Percentiles rank a stretch among this genome's conserved stretches.
phyloP scores from a whole-genome alignment of 495 filamentous ascomycete species.

The Aspergillus ostianus region DNA sequence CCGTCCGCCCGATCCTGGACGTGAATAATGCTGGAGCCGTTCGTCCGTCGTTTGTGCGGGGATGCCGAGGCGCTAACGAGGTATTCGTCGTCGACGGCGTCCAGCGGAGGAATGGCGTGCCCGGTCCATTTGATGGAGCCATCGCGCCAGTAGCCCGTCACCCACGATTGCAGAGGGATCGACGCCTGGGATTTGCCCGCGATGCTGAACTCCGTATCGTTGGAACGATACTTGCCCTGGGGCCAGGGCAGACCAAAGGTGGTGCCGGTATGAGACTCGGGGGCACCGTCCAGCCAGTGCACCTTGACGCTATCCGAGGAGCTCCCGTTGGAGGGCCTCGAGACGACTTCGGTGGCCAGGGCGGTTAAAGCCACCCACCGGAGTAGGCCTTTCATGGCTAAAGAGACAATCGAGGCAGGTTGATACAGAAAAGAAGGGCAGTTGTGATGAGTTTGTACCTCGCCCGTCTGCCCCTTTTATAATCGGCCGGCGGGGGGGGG shows the following conservation, averaged over 20 bases:
- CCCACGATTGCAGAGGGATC: conserved; percentile 40
- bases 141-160: conserved; percentile 45
- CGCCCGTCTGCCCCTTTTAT: no score
- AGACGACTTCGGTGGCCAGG: conserved; percentile 4
- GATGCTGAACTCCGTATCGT: conserved; percentile 30
- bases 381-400: neutral
- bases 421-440: no score
- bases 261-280: conserved; percentile 28
- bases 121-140: conserved; percentile 49
- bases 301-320: conserved; percentile 19
- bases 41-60: neutral
- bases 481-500: no score
- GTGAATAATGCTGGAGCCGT: neutral
- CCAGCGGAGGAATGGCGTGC: conserved; percentile 32
- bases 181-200: conserved; percentile 16
- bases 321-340: conserved; percentile 4
- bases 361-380: neutral
- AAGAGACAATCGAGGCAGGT: no score
- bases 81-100: conserved; percentile 12
- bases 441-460: no score
- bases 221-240: conserved; percentile 33
- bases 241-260: conserved; percentile 47
- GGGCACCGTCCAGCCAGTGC: conserved; percentile 38
- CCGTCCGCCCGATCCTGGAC: conserved; percentile 6
- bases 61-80: conserved; percentile 13